Evolutionary conservation across 352 stramenopile species (phyloP), one percentile per base, ranked within the genome.

Genomic region (Globisporangium iwayamae): DNA sequence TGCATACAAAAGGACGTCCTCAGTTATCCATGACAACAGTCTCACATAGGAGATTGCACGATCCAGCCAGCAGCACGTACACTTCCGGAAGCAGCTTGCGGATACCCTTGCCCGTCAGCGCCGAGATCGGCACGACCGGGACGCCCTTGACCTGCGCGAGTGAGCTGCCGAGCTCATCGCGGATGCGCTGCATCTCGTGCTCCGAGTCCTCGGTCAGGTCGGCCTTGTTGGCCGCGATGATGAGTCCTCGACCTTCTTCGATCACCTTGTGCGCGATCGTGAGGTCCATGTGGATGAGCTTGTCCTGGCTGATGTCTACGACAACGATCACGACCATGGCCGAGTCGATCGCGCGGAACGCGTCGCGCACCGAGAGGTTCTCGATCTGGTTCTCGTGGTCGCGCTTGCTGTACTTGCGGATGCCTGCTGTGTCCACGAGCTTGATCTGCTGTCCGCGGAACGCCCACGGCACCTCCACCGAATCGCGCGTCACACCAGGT

Each of bases 201-300:
- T 91, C 83, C 22, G 85, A 74, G 60, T 75, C 63, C 14, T 69
- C 65, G 0, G 74, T 68, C 14, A 93, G 63, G 41, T 94, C 85
- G 56, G 78, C 83, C 63, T 94, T 94, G 73, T 94, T 94, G 28
- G 83, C 85, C 3, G 73, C 81, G 41, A 94, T 74, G 32, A 94
- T 83, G 4, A 94, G 69, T 3, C 71, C 83, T 34, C 83, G 83
- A 7, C 85, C 85, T 66, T 94, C 82, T 54, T 94, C 84, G 41
- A 94, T 84, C 57, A 93, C 84, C 10, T 79, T 80, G 55, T 91
- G 80, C 3, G 85, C 85, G 63, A 94, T 94, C 16, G 85, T 93
- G 20, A 93, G 73, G 60, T 94, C 85, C 81, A 94, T 89, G 72
- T 94, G 81, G 60, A 92, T 91, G 36, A 94, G 75, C 63, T 93